Percentiles rank a stretch among this genome's conserved stretches.
These are phyloP conservation scores for Trifolium fragiferum DNA, from an alignment of 306 rosid species.

Conservation along the genomic window DNA sequence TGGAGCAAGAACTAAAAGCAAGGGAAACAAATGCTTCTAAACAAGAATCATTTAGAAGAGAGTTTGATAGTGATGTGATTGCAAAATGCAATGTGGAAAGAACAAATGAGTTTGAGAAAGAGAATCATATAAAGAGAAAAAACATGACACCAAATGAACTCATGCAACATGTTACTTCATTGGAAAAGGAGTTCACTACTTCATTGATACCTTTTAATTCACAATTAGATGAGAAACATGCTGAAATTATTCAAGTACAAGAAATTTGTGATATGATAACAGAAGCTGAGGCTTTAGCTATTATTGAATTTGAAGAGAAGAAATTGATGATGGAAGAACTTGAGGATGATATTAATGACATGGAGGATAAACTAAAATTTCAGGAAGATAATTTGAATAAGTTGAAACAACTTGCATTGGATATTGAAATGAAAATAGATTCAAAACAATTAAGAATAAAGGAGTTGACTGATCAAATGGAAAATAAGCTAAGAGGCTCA, in stretches of 20 bases:
- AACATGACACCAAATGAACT: slow-evolving; percentile 47
- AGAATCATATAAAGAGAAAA: slow-evolving; percentile 30
- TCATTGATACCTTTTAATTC: slow-evolving; percentile 57
- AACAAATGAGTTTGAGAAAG: slow-evolving; percentile 52
- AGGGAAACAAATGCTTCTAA: slow-evolving; percentile 52
- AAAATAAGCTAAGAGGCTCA: slow-evolving; percentile 56
- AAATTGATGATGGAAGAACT: slow-evolving; percentile 67
- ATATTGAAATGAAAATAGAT: slow-evolving; percentile 60
- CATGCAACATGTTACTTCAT: slow-evolving; percentile 51
- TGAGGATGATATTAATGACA: slow-evolving; percentile 55
- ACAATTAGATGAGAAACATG: slow-evolving; percentile 62
- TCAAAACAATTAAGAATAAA: slow-evolving; percentile 52
- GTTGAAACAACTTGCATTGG: slow-evolving; percentile 56
- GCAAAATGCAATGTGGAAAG: slow-evolving; percentile 43
- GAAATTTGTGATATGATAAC: slow-evolving; percentile 66
- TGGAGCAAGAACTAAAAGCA: slow-evolving; percentile 53
- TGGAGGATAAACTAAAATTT: slow-evolving; percentile 60
- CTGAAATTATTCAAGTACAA: slow-evolving; percentile 58
- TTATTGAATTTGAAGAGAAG: slow-evolving; percentile 68
- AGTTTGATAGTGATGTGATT: slow-evolving; percentile 31
- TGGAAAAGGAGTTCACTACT: slow-evolving; percentile 57
- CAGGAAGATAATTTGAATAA: slow-evolving; percentile 54
- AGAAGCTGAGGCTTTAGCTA: slow-evolving; percentile 63
- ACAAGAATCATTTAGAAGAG: slow-evolving; percentile 62
- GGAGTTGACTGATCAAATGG: slow-evolving; percentile 56